Base-by-base conservation (phyloP, 306 rosid genomes). In the Hippophae rhamnoides region DNA sequence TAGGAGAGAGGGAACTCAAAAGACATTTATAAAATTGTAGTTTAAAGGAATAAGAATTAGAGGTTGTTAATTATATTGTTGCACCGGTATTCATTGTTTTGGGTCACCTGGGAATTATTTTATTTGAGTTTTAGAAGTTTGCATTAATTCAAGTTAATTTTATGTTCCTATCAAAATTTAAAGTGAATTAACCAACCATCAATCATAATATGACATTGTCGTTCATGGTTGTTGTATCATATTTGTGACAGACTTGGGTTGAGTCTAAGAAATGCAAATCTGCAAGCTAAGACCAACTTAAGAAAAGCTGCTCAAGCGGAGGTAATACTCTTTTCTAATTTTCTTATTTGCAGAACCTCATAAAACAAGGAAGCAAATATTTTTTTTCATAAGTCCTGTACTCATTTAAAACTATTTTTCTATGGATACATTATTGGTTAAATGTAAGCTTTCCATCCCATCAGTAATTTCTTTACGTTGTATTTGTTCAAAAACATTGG, bases 221-320 rank as follows among this genome's bases (percentile, higher is more conserved):
- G 50, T n/a, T 71, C 43, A 62, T 40, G 14, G 8, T 59, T 10
- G 44, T 49, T 59, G 26, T 52, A 41, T 51, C 11, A n/a, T 49
- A 6, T 18, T 52, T 14, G 14, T 49, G 38, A 31, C 14, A 49
- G 53, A 3, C 14, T 49, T 14, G 12, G 53, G 53, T 49, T 49
- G 53, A 49, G 23, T 49, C 53, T 49, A 49, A 49, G 53, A n/a
- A 49, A 49, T 49, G 53, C 53, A 1, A 49, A 49, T 49, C 14
- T 92, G 65, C 89, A 82, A 76, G 98, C 96, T 13, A 85, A 81
- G 76, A 83, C 79, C 52, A 83, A 87, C 64, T 47, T 83, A 75
- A 78, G 88, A 70, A 85, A 87, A 78, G 88, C 95, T 69, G 96
- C 95, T 62, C 82, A 78, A 61, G 79, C 80, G 53, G 88, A 83